Evolutionary conservation across 2,329 filamentous ascomycete species (phyloP), one percentile per base, ranked within the genome.

Genomic region (Domatiomyces catenatus): DNA sequence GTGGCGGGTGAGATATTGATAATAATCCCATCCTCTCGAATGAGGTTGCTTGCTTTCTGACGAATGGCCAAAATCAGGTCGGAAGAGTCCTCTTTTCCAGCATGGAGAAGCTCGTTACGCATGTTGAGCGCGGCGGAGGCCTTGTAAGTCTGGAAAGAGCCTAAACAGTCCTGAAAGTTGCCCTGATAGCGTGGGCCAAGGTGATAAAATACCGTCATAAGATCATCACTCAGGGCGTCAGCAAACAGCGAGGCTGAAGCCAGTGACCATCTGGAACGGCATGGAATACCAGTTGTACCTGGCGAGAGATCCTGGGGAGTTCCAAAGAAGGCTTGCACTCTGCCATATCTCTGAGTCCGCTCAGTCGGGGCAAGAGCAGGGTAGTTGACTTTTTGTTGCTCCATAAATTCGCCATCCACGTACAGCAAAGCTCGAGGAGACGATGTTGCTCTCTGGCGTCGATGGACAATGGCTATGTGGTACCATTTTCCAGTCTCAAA

Each of bases 91-190:
- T 94, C 87, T 62, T 88, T 93, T 10, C 88, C 89, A 1, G 86
- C 83, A 65, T 94, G 86, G 39, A 94, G 75, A 48, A 88, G 79
- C 62, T 98, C 92, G 60, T 96, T 96, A 45, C 90, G 83, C 49
- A 95, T 75, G 52, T 93, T 92, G 42, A 98, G 71, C 49, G 86
- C 82, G 6, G 92, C 90, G 1, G 92, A 96, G 5, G 92, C 90
- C 60, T 85, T 81, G 63, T 98, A 98, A 0, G 93, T 98, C 63
- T 96, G 88, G 61, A 98, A 94, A 1, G 88, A 90, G 4, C 93
- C 92, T 12, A 98, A 75, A 59, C 87, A 92, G 62, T 98, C 92
- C 67, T 98, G 92, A 59, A 94, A 94, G 63, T 98, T 98, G 15
- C 92, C 92, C 62, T 87, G 83, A 60, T 98, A 98, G 46, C 87